These are phyloP conservation scores for Saccharomycopsis schoenii DNA, from an alignment of 805 yeast genomes.

Conservation along the genomic window DNA sequence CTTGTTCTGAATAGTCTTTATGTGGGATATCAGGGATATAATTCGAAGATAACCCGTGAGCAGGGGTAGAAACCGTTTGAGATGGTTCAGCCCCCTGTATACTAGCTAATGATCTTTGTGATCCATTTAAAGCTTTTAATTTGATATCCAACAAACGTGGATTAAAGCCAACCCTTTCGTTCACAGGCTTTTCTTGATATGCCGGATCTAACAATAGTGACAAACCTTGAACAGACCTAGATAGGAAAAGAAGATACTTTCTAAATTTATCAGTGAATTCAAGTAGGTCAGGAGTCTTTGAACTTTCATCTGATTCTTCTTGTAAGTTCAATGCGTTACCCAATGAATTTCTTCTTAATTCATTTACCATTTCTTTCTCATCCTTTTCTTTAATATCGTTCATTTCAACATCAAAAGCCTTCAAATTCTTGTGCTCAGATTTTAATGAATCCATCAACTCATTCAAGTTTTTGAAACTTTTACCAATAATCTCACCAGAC, in stretches of 20 bases:
- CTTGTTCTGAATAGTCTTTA: background rate
- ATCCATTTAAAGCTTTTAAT: conserved; percentile 12
- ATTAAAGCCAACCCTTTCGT: conserved; percentile 2
- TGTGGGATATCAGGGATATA: background rate
- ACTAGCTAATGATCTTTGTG: conserved; percentile 6
- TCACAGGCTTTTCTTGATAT: conserved; percentile 32
- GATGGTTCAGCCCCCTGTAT: background rate
- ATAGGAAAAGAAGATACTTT: conserved; percentile 44
- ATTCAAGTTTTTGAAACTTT: conserved; percentile 35
- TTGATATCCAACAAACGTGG: conserved; percentile 13
- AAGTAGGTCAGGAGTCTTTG: conserved; percentile 15
- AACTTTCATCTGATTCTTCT: background rate
- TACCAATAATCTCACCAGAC: conserved; percentile 40
- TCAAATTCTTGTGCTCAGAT: conserved; percentile 16
- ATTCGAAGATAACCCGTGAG: background rate
- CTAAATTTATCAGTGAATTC: conserved; percentile 43
- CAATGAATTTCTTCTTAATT: background rate
- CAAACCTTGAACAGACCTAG: conserved; percentile 58
- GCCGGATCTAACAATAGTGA: conserved; percentile 69
- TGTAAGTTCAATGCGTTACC: conserved; percentile 9
- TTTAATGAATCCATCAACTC: conserved; percentile 21
- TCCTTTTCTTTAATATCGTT: background rate
- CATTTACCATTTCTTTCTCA: background rate
- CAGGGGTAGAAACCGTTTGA: background rate
- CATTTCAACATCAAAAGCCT: background rate